Conservation (phyloP, 495 filamentous ascomycete genomes). For the Hypoxylon cercidicola region DNA sequence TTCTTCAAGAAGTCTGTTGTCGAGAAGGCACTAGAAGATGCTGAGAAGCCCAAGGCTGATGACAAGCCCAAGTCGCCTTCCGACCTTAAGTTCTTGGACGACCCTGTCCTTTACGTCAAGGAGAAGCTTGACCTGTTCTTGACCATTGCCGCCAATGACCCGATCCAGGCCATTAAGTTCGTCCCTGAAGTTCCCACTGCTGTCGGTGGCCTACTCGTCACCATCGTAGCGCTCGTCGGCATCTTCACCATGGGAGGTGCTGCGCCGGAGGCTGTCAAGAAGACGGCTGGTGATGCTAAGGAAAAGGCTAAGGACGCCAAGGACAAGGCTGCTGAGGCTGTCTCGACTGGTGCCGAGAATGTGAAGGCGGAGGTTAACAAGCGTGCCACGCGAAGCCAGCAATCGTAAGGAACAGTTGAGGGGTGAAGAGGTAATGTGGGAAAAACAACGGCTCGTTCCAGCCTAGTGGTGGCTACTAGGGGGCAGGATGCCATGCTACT, state of each 20-base stretch:
- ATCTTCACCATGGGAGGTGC: conserved; percentile 57
- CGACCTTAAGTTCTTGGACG: conserved; percentile 90
- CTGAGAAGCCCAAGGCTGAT: conserved; percentile 80
- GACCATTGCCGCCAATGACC: conserved; percentile 85
- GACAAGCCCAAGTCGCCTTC: conserved; percentile 70
- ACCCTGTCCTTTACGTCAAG: conserved; percentile 87
- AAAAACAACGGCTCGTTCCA: conserved; percentile 15
- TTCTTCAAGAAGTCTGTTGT: conserved; percentile 91
- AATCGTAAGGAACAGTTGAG: conserved; percentile 10
- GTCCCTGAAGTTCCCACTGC: conserved; percentile 91
- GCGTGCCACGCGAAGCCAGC: conserved; percentile 59
- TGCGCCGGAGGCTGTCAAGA: conserved; percentile 58
- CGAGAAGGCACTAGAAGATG: conserved; percentile 86
- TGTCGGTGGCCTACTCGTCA: conserved; percentile 72
- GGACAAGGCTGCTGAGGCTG: conserved; percentile 81
- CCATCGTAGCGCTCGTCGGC: conserved; percentile 74
- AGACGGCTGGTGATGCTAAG: conserved; percentile 76
- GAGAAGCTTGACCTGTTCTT: conserved; percentile 93
- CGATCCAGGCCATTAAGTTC: conserved; percentile 87
- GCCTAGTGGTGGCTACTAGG: conserved; percentile 18
- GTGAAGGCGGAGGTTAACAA: conserved; percentile 70
- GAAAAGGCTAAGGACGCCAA: conserved; percentile 75
- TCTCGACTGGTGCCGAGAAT: conserved; percentile 71
- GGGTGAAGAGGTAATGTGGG: not conserved
- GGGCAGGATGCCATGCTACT: conserved; percentile 6